phyloP scores from a whole-genome alignment of 2,329 filamentous ascomycete species.

The Ophiostoma novo-ulmi region DNA sequence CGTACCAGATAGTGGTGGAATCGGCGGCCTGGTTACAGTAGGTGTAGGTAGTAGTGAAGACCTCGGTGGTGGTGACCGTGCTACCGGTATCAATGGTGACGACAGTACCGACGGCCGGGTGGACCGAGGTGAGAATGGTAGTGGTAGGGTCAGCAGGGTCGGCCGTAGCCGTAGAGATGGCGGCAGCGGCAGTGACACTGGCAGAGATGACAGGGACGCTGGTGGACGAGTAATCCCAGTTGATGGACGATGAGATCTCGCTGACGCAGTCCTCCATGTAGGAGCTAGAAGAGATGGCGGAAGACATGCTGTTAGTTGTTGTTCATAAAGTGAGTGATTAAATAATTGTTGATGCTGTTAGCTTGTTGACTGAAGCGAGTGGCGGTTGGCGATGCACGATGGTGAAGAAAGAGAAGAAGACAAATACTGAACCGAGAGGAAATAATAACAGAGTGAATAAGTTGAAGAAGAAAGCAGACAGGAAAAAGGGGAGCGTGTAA shows the following conservation, averaged over 20 bases:
- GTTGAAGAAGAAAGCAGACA: neutral
- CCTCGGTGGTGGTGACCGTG: constrained; percentile 28
- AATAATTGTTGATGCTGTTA: neutral
- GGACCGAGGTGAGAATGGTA: neutral
- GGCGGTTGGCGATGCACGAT: neutral
- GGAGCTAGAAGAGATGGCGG: constrained; percentile 16
- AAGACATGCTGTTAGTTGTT: constrained; percentile 16
- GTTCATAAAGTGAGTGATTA: neutral
- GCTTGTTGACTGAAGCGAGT: neutral
- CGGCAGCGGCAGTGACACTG: neutral
- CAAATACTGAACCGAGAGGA: neutral
- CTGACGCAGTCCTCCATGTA: constrained; percentile 15
- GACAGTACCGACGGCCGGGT: neutral
- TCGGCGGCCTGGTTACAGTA: constrained; percentile 38
- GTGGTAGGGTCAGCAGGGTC: neutral
- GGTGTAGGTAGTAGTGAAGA: constrained; percentile 38
- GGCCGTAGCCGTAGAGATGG: constrained; percentile 27
- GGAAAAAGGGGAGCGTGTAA: neutral
- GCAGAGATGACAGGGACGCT: constrained; percentile 18
- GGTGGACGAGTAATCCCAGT: constrained; percentile 21
- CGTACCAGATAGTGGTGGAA: constrained; percentile 37
- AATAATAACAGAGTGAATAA: neutral
- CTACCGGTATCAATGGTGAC: neutral
- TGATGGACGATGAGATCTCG: constrained; percentile 6
- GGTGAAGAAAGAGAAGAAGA: neutral